Base-by-base conservation (phyloP, 1,284 basidiomycete species). In the Ceratobasidium sp. region DNA sequence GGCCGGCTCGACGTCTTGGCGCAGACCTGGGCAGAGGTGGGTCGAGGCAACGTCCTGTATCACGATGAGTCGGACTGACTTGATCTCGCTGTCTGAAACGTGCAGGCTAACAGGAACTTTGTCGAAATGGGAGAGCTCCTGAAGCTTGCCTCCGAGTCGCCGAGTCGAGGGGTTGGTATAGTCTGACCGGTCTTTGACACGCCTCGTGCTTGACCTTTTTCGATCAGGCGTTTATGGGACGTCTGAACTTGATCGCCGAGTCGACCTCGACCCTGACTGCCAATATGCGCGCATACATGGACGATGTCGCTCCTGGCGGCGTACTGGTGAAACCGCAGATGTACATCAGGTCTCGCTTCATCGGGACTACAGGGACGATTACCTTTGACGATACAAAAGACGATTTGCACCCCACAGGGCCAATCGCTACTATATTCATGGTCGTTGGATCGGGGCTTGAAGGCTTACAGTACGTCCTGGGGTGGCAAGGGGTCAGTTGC, bases 221-320 rank as follows among this genome's bases (percentile, higher is more conserved):
- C n/a, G 6, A 33, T 33, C 40, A 48, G 53, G 33, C 53, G 3
- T 56, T 56, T 16, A 56, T 56, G 53, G 8, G 30, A 23, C 53
- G 53, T 16, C 12, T 56, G 53, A 28, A 56, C 18, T 30, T 56
- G 12, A 56, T 56, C 30, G 11, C 53, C 30, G 33, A 56, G 30
- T 56, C 53, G 12, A 56, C 30, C 7, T 28, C 53, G 14, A 56
- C 53, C 36, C 18, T 56, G 12, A 21, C 21, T 12, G 6, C 53
- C 30, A 28, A 56, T 16, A 56, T 56, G 53, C n/a, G 53, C 21
- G 53, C 53, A 56, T 56, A 56, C 14, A 56, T 14, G 53, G 18
- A 33, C 53, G 53, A 12, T 3, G 53, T 56, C 4, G 53, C 53
- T n/a, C 53, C 53, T 14, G 53, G 53, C 11, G 53, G 53, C 7